Base-by-base conservation (phyloP, 208 protist species). In the Wallacemonas sp. region DNA sequence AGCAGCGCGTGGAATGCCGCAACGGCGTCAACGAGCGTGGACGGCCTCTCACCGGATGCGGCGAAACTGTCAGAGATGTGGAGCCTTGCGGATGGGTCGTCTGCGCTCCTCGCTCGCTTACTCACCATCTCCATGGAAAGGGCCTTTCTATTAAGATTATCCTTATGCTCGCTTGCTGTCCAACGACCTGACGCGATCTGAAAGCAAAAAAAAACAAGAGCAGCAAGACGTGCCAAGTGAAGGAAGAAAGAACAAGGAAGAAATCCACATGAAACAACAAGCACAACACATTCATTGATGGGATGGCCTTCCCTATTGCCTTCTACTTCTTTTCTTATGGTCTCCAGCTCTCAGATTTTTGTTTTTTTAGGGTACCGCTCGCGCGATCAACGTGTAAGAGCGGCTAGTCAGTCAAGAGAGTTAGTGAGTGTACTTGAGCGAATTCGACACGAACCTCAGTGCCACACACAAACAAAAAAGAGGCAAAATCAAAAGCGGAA, bases 111-210 rank as follows among this genome's bases (percentile, higher is more conserved):
- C 30, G 8, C 17, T 16, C 52, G 30, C 38, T 58, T 58, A 58
- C 52, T 58, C 32, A 23, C n/a, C 34, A 27, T 29, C 26, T 58
- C 30, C 12, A 19, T 58, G 26, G 52, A 58, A 26, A 16, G 21
- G 6, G 52, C 30, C 14, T 58, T 58, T 39, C n/a, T 58, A 39
- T 58, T 58, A 58, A 58, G 52, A 58, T 39, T 58, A 58, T 39
- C 12, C 26, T 9, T 58, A 27, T 58, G 29, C 8, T 11, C 30
- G 5, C n/a, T 27, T 33, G 12, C 38, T 8, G 36, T 41, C 6
- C 36, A 41, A 41, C 36, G 36, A 41, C 6, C 36, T 41, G 36
- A 41, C 36, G n/a, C n/a, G n/a, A n/a, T n/a, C n/a, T n/a, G 36
- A 41, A 41, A 41, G 9, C 36, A 41, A 41, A 41, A 41, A 41